phyloP scores from a whole-genome alignment of 2,329 filamentous ascomycete genomes.

The Myrmaecium sp. region DNA sequence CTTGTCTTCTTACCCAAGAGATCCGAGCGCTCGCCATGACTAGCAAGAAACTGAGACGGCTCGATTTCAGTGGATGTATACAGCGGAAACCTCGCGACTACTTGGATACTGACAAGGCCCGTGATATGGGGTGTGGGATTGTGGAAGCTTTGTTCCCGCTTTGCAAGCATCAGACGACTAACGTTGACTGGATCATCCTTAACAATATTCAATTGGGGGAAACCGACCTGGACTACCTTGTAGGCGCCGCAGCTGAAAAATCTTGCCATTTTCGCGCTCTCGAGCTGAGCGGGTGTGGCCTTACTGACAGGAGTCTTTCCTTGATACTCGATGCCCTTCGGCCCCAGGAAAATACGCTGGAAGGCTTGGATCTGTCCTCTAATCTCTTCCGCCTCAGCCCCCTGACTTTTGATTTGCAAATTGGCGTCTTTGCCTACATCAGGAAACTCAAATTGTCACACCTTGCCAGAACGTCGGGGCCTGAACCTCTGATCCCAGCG shows the following conservation, averaged over 20 bases:
- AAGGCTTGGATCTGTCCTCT: constrained; percentile 49
- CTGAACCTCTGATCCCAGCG: constrained; percentile 45
- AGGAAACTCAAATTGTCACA: constrained; percentile 50
- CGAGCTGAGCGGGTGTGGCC: constrained; percentile 46
- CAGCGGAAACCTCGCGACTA: constrained; percentile 33
- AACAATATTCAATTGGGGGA: constrained; percentile 55
- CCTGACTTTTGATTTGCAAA: constrained; percentile 46
- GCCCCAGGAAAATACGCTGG: constrained; percentile 48
- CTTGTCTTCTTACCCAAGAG: constrained; percentile 50
- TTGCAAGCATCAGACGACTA: constrained; percentile 49
- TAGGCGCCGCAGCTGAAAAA: constrained; percentile 50
- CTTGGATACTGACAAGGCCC: constrained; percentile 27
- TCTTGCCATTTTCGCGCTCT: constrained; percentile 49
- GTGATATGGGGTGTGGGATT: constrained; percentile 50
- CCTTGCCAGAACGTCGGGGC: constrained; percentile 43
- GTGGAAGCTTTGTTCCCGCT: constrained; percentile 52
- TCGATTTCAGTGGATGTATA: constrained; percentile 50
- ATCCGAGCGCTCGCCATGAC: constrained; percentile 50
- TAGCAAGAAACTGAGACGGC: constrained; percentile 41
- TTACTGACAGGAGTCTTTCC: constrained; percentile 40
- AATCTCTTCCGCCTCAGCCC: constrained; percentile 49
- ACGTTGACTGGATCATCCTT: constrained; percentile 53
- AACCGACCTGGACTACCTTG: constrained; percentile 49
- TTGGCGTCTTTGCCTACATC: constrained; percentile 49
- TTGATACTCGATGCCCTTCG: constrained; percentile 47